A percentile compares a stretch with the other conserved stretches of the same genome.
phyloP scores from a whole-genome alignment of 2,329 filamentous ascomycete species.

The Colletotrichum sp. region DNA sequence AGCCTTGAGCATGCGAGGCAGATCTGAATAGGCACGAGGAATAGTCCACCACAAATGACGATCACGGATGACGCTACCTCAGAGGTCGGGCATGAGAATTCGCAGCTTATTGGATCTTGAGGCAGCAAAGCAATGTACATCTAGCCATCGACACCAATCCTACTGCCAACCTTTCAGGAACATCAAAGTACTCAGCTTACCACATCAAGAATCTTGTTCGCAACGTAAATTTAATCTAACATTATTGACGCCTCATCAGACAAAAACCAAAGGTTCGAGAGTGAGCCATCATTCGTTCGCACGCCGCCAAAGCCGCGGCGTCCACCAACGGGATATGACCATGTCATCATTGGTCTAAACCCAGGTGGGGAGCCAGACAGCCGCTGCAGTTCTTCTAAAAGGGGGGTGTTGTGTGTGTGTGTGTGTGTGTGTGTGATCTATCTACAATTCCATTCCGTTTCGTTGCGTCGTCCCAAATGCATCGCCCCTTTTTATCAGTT shows the following conservation, averaged over 20 bases:
- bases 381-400: neutral
- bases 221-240: neutral
- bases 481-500: neutral
- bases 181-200: neutral
- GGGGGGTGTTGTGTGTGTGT: neutral
- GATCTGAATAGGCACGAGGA: neutral
- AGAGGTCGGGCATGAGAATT: neutral
- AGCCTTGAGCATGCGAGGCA: neutral
- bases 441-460: neutral
- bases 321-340: neutral
- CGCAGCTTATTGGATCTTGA: fast-evolving
- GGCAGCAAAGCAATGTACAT: neutral
- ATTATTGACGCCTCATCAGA: neutral
- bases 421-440: neutral
- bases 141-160: neutral
- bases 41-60: neutral
- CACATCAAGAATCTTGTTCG: neutral
- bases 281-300: neutral
- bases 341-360: neutral
- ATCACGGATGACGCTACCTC: fast-evolving
- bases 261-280: neutral
- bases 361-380: neutral
- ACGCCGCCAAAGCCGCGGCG: neutral
- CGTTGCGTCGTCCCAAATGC: neutral
- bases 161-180: fast-evolving